phyloP scores from a whole-genome alignment of 2,329 filamentous ascomycete genomes.

The Xylaria sp. region DNA sequence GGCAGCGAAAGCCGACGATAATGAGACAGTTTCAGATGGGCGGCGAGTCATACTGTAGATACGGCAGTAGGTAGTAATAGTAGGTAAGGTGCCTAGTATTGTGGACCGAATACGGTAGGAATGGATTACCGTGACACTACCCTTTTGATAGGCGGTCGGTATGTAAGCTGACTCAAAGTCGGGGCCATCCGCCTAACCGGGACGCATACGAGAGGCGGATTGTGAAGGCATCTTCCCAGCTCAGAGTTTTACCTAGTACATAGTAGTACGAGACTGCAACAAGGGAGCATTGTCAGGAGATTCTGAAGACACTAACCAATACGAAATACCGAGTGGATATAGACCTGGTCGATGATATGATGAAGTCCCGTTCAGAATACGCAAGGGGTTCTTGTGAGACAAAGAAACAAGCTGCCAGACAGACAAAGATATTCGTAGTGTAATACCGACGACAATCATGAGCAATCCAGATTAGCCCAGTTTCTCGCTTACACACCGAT shows the following conservation, averaged over 20 bases:
- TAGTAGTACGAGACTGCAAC: neutral
- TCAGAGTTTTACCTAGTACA: neutral
- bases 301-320: too few relatives aligned
- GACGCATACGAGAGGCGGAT: neutral
- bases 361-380: neutral
- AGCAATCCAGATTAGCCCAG: neutral
- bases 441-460: neutral
- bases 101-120: too few relatives aligned
- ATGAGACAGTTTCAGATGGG: constrained; percentile 2
- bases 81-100: too few relatives aligned
- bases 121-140: too few relatives aligned
- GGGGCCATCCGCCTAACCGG: neutral
- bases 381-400: neutral
- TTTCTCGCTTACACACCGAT: neutral
- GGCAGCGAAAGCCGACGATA: constrained; percentile 18
- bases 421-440: neutral
- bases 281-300: neutral
- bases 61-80: too few relatives aligned
- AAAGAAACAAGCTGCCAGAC: neutral
- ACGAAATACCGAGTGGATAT: neutral
- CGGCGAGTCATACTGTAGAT: constrained; percentile 2
- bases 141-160: neutral
- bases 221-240: neutral
- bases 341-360: neutral
- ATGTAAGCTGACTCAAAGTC: constrained; percentile 7